phyloP scores from a whole-genome alignment of 2,329 filamentous ascomycete species.

The Aspergillus latus region DNA sequence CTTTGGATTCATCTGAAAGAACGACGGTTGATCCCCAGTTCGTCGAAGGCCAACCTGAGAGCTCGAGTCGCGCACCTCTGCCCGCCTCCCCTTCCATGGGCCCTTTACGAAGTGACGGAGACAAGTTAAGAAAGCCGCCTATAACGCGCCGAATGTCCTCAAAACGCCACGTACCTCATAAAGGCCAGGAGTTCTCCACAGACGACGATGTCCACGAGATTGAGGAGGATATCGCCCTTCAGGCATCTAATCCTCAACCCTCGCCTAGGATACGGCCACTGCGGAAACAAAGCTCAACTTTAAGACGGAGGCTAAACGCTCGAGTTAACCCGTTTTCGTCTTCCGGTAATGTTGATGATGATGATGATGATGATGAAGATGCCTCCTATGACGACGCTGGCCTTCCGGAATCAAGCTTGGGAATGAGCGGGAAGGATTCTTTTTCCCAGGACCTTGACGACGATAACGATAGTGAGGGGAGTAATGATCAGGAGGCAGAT shows the following conservation, averaged over 20 bases:
- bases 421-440: conserved; percentile 22
- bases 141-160: conserved; percentile 74
- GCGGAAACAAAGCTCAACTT: conserved; percentile 39
- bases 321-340: conserved; percentile 36
- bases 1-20: conserved; percentile 29
- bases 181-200: conserved; percentile 83
- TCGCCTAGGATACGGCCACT: conserved; percentile 38
- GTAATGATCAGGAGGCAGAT: conserved; percentile 56
- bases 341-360: conserved; percentile 34
- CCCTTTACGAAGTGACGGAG: conserved; percentile 38
- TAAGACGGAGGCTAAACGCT: conserved; percentile 39
- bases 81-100: conserved; percentile 48
- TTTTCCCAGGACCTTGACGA: conserved; percentile 24
- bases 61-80: conserved; percentile 32
- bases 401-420: conserved; percentile 32
- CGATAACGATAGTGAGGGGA: conserved; percentile 37
- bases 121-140: conserved; percentile 67
- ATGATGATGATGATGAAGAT: conserved; percentile 33
- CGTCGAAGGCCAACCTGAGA: conserved; percentile 34
- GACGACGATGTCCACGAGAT: conserved; percentile 85
- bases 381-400: conserved; percentile 34
- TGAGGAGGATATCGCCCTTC: conserved; percentile 62
- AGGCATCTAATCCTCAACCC: conserved; percentile 29
- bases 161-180: conserved; percentile 68
- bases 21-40: conserved; percentile 21